Evolutionary conservation across 192 early-diverging fungal species (phyloP).

Genomic region (Linnemannia exigua): DNA sequence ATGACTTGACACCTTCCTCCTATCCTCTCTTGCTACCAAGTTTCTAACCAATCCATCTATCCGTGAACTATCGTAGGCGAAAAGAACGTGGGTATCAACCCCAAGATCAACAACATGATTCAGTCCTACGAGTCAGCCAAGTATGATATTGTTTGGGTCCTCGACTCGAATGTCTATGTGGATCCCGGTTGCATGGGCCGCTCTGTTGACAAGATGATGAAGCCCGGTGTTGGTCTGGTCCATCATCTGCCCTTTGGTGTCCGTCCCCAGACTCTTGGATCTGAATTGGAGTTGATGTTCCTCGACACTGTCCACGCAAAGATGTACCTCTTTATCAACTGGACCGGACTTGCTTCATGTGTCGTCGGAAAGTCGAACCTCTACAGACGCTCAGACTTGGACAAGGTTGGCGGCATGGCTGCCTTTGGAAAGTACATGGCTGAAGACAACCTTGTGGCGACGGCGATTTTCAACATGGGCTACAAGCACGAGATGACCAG

Average conservation of each 20-base stretch:
- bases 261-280: conserved; percentile 77
- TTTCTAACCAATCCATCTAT: conserved; percentile 4
- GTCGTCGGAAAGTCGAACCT: conserved; percentile 96
- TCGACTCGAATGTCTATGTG: conserved; percentile 92
- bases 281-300: conserved; percentile 89
- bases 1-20: conserved; percentile 9
- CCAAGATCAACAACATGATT: conserved; percentile 96
- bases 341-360: conserved; percentile 85
- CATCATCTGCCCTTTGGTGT: conserved; percentile 94
- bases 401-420: conserved; percentile 83
- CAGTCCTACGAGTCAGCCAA: conserved; percentile 82
- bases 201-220: conserved; percentile 83
- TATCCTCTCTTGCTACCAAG: neutral
- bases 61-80: conserved; percentile 15
- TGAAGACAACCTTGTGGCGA: conserved; percentile 96
- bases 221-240: conserved; percentile 88
- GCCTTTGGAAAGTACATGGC: conserved; percentile 93
- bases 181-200: conserved; percentile 83
- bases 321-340: conserved; percentile 96
- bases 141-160: conserved; percentile 95
- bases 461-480: conserved; percentile 84
- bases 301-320: conserved; percentile 93
- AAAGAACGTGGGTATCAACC: conserved; percentile 86
- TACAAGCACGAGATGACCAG: conserved; percentile 88
- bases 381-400: conserved; percentile 88